Evolutionary conservation across 2,329 filamentous ascomycete genomes (phyloP), one percentile per base, ranked within the genome.

Genomic region (Dactylonectria macrodidyma): DNA sequence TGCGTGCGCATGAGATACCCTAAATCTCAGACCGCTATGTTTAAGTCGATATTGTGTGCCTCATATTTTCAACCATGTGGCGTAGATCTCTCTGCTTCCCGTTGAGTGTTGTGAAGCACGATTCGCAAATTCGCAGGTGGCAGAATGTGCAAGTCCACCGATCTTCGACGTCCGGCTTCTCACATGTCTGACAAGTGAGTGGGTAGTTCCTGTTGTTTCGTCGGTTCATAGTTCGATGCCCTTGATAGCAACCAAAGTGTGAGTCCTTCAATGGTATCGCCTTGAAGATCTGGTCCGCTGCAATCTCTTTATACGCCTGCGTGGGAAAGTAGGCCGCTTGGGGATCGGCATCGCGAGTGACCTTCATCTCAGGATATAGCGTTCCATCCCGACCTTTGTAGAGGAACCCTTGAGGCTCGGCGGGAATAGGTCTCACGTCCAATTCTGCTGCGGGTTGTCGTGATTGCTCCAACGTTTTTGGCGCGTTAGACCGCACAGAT

Each of bases 121-220:
- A 69, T 36, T 81, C 80, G 76, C 88, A 90, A 65, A 89, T 82
- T 59, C 87, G 84, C 55, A 89, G 72, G 66, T 83, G 81, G 77
- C 87, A 89, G 76, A 84, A 87, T 14, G 78, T 78, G 75, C 87
- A 89, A 22, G 80, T 81, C 78, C 80, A 85, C 41, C 87, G 84
- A 68, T 83, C 78, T 51, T 83, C 81, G 7, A 75, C 72, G 65
- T 88, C 85, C 57, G 81, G 79, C 64, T 79, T 81, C 59, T 82
- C 81, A 76, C 88, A 90, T 3, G 84, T 82, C 76, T 88, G 85
- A 75, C 88, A 90, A 11, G 85, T 81, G 22, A 89, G 80, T 2
- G 87, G 82, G 73, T 88, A 86, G 72, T 83, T 76, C 54, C 75
- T 77, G 76, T 90, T 89, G 67, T 79, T 78, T 60, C 84, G 83